A percentile compares a stretch with the other conserved stretches of the same genome.
Evolutionary conservation across 2,329 filamentous ascomycete genomes (phyloP).

Genomic region (Verticillium zaregamsianum): DNA sequence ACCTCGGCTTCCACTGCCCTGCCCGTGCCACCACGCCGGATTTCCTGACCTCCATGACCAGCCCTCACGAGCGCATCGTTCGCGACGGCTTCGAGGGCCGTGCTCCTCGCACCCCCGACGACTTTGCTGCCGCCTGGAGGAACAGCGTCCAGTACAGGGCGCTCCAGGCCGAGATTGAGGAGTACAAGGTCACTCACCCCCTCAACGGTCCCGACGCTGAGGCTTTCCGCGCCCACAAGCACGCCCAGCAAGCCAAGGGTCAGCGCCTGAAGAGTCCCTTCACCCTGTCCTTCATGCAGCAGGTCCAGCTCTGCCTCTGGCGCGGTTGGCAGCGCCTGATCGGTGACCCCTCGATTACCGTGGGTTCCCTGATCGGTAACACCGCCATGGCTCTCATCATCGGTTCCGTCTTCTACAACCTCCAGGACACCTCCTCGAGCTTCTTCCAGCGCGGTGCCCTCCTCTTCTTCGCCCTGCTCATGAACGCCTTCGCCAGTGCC

Average conservation of each 20-base stretch:
- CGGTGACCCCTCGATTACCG: conserved; percentile 71
- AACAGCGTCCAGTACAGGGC: conserved; percentile 45
- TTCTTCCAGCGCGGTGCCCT: conserved; percentile 79
- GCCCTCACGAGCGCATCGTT: conserved; percentile 50
- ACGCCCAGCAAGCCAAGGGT: conserved; percentile 50
- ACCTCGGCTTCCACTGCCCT: conserved; percentile 64
- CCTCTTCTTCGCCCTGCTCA: conserved; percentile 81
- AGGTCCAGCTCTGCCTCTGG: conserved; percentile 74
- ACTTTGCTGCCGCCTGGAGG: conserved; percentile 57
- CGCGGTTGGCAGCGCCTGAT: conserved; percentile 74
- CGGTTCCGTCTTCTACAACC: conserved; percentile 75
- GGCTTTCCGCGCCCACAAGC: conserved; percentile 50
- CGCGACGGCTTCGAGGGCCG: conserved; percentile 52
- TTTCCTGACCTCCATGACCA: conserved; percentile 69
- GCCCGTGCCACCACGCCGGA: conserved; percentile 65
- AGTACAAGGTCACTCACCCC: conserved; percentile 49
- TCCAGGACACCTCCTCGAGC: conserved; percentile 58
- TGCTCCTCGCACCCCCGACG: conserved; percentile 56
- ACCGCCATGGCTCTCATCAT: conserved; percentile 73
- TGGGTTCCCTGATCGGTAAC: conserved; percentile 68
- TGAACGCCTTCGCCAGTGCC: conserved; percentile 79
- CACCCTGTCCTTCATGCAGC: conserved; percentile 72
- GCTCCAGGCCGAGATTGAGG: conserved; percentile 50
- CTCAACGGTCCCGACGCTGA: conserved; percentile 52
- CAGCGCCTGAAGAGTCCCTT: conserved; percentile 72